phyloP scores from a whole-genome alignment of 2,329 filamentous ascomycete species.

The Fusarium pininemorale region DNA sequence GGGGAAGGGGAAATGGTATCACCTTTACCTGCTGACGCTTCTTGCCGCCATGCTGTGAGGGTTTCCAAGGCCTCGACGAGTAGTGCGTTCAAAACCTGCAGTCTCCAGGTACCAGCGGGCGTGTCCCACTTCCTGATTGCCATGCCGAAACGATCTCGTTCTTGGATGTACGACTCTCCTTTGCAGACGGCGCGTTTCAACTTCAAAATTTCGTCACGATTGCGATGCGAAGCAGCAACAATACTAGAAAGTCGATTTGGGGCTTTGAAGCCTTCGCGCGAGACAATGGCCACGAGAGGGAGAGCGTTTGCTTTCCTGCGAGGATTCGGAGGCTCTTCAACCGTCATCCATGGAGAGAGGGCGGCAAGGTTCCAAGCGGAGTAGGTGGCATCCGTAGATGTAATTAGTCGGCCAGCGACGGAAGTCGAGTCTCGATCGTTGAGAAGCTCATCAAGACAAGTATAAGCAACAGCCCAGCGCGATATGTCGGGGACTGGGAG shows the following conservation, averaged over 20 bases:
- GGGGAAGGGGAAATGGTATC: constrained; percentile 29
- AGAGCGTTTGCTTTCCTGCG: constrained; percentile 61
- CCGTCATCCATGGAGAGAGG: constrained; percentile 75
- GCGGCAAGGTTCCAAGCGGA: constrained; percentile 81
- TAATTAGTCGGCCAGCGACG: constrained; percentile 65
- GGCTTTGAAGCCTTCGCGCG: constrained; percentile 80
- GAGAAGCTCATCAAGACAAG: constrained; percentile 65
- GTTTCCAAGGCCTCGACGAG: constrained; percentile 67
- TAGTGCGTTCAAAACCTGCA: constrained; percentile 74
- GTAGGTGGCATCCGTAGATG: constrained; percentile 72
- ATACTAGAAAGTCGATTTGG: constrained; percentile 79
- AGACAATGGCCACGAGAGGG: constrained; percentile 62
- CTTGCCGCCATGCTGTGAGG: constrained; percentile 46
- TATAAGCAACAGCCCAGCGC: constrained; percentile 71
- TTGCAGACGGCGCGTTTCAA: constrained; percentile 66
- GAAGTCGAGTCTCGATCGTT: constrained; percentile 56
- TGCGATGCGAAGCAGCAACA: constrained; percentile 70
- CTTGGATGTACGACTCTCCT: constrained; percentile 54
- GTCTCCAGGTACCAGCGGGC: constrained; percentile 70
- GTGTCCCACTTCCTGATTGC: constrained; percentile 76
- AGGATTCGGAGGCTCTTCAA: constrained; percentile 52
- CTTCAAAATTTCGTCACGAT: constrained; percentile 69
- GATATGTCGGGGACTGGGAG: constrained; percentile 64
- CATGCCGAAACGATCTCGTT: constrained; percentile 77
- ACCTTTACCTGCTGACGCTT: constrained; percentile 51